These are phyloP conservation scores for Chlamydomonas sphaeroides DNA, from an alignment of 139 green algal genomes.

Conservation along the genomic window DNA sequence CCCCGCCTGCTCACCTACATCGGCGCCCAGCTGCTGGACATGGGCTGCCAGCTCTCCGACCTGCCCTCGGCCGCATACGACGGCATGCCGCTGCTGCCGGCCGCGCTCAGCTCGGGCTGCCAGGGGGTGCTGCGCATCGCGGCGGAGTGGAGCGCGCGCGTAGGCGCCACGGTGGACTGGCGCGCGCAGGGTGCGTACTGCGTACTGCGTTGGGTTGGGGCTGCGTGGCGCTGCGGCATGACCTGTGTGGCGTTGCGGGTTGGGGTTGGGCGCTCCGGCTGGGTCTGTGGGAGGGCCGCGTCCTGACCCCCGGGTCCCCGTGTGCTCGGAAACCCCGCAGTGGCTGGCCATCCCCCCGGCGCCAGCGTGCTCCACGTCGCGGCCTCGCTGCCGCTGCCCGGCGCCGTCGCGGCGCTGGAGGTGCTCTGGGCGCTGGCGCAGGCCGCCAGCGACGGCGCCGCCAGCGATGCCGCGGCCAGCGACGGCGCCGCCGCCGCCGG, in stretches of 20 bases:
- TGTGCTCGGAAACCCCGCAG: too few species aligned
- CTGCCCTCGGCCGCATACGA: slow-evolving; percentile 13
- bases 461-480: neutral
- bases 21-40: slow-evolving; percentile 21
- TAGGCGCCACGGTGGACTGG: slow-evolving; percentile 3
- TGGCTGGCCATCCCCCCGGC: slow-evolving; percentile 1
- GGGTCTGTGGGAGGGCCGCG: neutral
- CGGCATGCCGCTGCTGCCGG: neutral
- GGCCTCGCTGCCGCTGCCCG: neutral
- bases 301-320: too few species aligned
- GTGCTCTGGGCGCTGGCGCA: slow-evolving; percentile 15
- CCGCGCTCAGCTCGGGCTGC: neutral
- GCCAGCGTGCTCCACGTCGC: slow-evolving; percentile 23
- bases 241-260: neutral
- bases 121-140: neutral
- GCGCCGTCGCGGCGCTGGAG: neutral
- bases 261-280: neutral
- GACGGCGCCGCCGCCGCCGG: too few species aligned
- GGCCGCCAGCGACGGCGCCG: neutral
- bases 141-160: slow-evolving; percentile 4
- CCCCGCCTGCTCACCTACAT: slow-evolving; percentile 16
- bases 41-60: slow-evolving; percentile 6
- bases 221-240: neutral
- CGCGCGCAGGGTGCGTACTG: slow-evolving; percentile 14
- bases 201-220: neutral